phyloP scores from a whole-genome alignment of 140 eudicot genomes.

The Oenanthe javanica region DNA sequence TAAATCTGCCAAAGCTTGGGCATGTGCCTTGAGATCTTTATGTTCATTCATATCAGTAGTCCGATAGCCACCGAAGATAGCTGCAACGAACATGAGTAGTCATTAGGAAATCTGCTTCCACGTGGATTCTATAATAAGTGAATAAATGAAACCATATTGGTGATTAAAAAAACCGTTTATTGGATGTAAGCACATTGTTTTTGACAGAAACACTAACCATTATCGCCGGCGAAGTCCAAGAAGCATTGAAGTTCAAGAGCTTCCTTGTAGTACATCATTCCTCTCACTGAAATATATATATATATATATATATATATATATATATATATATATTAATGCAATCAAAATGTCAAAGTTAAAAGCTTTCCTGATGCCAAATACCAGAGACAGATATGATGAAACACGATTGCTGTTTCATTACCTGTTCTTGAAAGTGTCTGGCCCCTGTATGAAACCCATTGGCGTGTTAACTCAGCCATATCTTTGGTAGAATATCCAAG shows the following conservation, averaged over 20 bases:
- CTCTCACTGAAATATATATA: slow-evolving; percentile 63
- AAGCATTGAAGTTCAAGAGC: slow-evolving; percentile 94
- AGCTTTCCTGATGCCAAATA: not conserved
- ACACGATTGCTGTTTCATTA: slow-evolving; percentile 10
- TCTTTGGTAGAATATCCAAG: slow-evolving; percentile 40
- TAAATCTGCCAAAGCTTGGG: slow-evolving; percentile 83
- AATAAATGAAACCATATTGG: not conserved
- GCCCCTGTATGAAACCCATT: slow-evolving; percentile 95
- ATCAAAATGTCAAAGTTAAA: not conserved
- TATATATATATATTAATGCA: too few relatives aligned
- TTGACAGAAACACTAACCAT: slow-evolving; percentile 37
- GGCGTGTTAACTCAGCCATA: slow-evolving; percentile 50
- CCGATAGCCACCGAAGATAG: slow-evolving; percentile 73
- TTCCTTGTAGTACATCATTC: slow-evolving; percentile 96
- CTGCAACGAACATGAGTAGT: slow-evolving; percentile 38
- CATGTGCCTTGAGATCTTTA: slow-evolving; percentile 49
- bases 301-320: slow-evolving; percentile 6
- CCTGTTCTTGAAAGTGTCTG: slow-evolving; percentile 99
- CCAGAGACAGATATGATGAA: not conserved
- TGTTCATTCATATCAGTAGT: slow-evolving; percentile 48
- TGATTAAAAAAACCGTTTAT: not conserved
- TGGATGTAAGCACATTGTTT: not conserved
- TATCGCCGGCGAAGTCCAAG: slow-evolving; percentile 73
- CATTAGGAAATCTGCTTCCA: not conserved
- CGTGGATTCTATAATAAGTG: not conserved